Evolutionary conservation across 345 rosid genomes (phyloP).

Genomic region (Salix caprea): DNA sequence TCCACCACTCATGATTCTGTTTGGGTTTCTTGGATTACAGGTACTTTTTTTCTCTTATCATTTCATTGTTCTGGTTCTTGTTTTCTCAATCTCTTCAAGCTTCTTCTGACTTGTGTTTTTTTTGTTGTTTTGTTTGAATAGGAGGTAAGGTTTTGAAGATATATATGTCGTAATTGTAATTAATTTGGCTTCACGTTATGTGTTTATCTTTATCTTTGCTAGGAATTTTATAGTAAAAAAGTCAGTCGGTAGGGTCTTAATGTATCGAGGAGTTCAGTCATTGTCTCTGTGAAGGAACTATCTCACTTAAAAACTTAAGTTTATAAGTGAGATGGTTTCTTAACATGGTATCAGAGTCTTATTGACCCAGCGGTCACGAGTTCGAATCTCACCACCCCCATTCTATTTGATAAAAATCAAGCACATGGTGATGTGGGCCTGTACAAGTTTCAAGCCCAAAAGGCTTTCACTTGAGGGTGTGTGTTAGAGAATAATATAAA

Average conservation of each 20-base stretch:
- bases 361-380: no score
- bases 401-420: no score
- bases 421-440: no score
- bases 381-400: no score
- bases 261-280: not conserved
- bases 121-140: not conserved
- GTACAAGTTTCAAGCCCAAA: no score
- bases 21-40: slow-evolving; percentile 95
- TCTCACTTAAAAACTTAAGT: no score
- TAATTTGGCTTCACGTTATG: not conserved
- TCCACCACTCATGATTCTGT: slow-evolving; percentile 55
- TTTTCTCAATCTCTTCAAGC: not conserved
- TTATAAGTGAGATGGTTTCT: no score
- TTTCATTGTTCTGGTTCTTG: not conserved
- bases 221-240: not conserved
- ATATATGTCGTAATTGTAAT: not conserved
- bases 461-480: no score
- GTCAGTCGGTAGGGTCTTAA: not conserved
- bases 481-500: no score
- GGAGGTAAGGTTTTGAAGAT: not conserved
- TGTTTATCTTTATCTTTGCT: not conserved
- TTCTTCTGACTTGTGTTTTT: not conserved
- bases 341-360: no score
- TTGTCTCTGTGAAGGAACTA: no score
- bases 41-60: slow-evolving; percentile 13